Conservation (phyloP, 805 yeast species). For the Barnettozyma sp. region DNA sequence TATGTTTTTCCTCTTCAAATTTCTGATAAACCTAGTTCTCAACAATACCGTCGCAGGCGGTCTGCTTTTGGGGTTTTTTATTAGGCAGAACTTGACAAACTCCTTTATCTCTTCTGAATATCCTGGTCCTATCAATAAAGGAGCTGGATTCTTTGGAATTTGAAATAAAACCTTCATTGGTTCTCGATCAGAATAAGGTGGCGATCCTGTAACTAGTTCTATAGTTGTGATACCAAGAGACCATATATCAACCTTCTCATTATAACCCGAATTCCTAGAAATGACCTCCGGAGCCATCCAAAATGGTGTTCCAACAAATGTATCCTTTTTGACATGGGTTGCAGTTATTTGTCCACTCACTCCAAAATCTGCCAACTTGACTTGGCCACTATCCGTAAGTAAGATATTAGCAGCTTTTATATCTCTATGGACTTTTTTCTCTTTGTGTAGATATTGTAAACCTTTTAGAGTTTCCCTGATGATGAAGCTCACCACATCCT, state of each 20-base stretch:
- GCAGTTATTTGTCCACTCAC: slow-evolving; percentile 78
- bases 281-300: slow-evolving; percentile 99
- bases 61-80: slow-evolving; percentile 57
- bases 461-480: slow-evolving; percentile 62
- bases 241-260: slow-evolving; percentile 92
- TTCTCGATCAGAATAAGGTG: slow-evolving; percentile 67
- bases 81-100: slow-evolving; percentile 60
- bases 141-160: slow-evolving; percentile 63
- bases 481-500: slow-evolving; percentile 54
- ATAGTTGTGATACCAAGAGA: slow-evolving; percentile 88
- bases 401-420: slow-evolving; percentile 86
- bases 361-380: slow-evolving; percentile 90
- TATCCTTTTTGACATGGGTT: slow-evolving; percentile 52
- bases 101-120: slow-evolving; percentile 39
- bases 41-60: slow-evolving; percentile 55
- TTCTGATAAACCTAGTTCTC: slow-evolving; percentile 44
- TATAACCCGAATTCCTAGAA: slow-evolving; percentile 50
- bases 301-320: slow-evolving; percentile 92
- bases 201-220: slow-evolving; percentile 75
- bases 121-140: slow-evolving; percentile 40
- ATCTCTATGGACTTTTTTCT: slow-evolving; percentile 80
- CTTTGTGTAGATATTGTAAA: slow-evolving; percentile 65
- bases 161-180: slow-evolving; percentile 72
- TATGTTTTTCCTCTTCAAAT: slow-evolving; percentile 24
- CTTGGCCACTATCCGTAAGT: slow-evolving; percentile 57